Evolutionary conservation across 306 rosid genomes (phyloP).

Genomic region (Cercis canadensis): DNA sequence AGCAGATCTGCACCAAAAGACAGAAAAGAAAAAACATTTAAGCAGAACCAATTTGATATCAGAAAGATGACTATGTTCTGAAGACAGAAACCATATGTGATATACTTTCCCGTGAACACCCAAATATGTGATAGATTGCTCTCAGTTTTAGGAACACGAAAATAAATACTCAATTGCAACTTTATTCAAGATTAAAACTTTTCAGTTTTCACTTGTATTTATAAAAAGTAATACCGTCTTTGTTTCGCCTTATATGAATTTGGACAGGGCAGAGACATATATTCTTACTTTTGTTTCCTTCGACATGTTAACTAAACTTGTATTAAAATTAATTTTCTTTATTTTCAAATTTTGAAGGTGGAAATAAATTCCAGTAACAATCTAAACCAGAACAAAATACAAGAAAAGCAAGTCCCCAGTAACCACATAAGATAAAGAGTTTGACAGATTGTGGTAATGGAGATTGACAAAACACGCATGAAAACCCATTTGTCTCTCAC

Average conservation of each 20-base stretch:
- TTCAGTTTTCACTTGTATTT: too few species aligned
- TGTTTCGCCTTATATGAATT: neutral
- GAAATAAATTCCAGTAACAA: constrained; percentile 17
- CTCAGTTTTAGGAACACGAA: neutral
- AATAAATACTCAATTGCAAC: neutral
- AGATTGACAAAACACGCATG: neutral
- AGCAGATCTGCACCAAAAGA: too few species aligned
- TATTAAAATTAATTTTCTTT: too few species aligned
- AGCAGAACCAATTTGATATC: constrained; percentile 23
- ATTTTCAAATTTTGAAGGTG: too few species aligned
- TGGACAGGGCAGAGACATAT: neutral
- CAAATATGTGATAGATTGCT: neutral
- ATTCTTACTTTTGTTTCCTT: constrained; percentile 15
- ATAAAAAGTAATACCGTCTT: neutral
- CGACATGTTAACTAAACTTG: neutral
- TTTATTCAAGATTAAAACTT: neutral
- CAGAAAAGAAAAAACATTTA: too few species aligned
- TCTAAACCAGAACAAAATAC: constrained; percentile 10
- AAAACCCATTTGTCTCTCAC: neutral
- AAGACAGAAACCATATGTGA: constrained; percentile 2
- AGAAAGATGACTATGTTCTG: constrained; percentile 13
- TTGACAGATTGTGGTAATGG: neutral
- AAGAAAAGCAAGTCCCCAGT: neutral
- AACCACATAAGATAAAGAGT: constrained; percentile 20
- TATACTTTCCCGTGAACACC: too few species aligned